Conservation (phyloP, 805 yeast genomes). For the Torulaspora franciscae region DNA sequence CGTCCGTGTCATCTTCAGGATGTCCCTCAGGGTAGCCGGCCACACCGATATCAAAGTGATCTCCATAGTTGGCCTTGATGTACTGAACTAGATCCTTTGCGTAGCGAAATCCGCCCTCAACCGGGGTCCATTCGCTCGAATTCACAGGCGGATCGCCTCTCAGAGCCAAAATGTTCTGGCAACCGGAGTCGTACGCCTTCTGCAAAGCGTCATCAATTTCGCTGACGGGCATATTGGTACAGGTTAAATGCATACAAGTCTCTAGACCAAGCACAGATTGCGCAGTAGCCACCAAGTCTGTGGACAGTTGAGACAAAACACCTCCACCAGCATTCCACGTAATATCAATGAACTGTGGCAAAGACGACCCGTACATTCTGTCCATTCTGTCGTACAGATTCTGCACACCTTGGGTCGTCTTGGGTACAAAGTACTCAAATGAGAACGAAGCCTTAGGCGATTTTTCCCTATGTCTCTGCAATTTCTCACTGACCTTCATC, state of each 20-base stretch:
- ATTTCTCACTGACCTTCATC: constrained; percentile 41
- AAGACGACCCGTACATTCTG: constrained; percentile 80
- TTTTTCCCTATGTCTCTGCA: constrained; percentile 32
- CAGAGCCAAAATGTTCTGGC: constrained; percentile 89
- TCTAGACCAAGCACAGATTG: constrained; percentile 88
- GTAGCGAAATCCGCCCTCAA: constrained; percentile 72
- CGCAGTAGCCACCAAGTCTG: constrained; percentile 87
- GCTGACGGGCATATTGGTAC: constrained; percentile 85
- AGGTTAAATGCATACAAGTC: constrained; percentile 96
- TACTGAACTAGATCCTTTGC: constrained; percentile 82
- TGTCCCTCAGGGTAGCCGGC: constrained; percentile 98
- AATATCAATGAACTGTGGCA: constrained; percentile 88
- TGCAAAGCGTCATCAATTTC: constrained; percentile 79
- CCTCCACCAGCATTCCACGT: constrained; percentile 99
- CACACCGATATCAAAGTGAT: constrained; percentile 89
- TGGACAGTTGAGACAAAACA: constrained; percentile 64
- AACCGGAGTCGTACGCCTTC: constrained; percentile 84
- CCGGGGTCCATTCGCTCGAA: constrained; percentile 37
- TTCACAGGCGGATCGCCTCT: constrained; percentile 93
- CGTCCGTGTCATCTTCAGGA: constrained; percentile 67
- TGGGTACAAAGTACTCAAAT: constrained; percentile 95
- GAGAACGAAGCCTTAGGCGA: constrained; percentile 67
- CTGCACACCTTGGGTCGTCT: constrained; percentile 94
- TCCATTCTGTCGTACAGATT: constrained; percentile 96
- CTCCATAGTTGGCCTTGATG: constrained; percentile 72